Evolutionary conservation across 202 grass and related monocot genomes (phyloP).

Genomic region (Bolboschoenoplectus hybrid): DNA sequence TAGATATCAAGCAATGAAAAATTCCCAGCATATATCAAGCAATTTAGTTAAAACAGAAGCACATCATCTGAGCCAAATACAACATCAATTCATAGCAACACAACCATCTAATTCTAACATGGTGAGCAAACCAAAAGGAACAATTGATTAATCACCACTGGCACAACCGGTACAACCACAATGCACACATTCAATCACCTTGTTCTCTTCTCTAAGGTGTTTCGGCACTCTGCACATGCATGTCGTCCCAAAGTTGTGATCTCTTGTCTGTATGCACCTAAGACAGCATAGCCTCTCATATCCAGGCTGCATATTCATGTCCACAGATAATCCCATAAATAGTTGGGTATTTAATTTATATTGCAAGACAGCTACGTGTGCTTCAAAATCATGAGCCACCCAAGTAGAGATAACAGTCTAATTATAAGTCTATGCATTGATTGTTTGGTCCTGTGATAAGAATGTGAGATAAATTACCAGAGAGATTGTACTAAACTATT

Average conservation of each 20-base stretch:
- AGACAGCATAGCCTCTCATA: slow-evolving; percentile 57
- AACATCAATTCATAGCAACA: slow-evolving; percentile 1
- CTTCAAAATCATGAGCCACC: slow-evolving; percentile 9
- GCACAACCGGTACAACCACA: slow-evolving; percentile 50
- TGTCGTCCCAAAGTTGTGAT: slow-evolving; percentile 76
- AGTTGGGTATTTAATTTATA: background rate
- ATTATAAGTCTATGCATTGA: slow-evolving; percentile 12
- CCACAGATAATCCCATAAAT: background rate
- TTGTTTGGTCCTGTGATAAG: background rate
- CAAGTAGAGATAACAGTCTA: background rate
- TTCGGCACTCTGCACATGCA: slow-evolving; percentile 56
- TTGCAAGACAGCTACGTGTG: slow-evolving; percentile 9
- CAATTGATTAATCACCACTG: slow-evolving; percentile 40
- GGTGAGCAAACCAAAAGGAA: background rate
- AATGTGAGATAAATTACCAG: slow-evolving; percentile 10
- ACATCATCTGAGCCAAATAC: background rate
- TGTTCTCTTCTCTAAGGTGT: slow-evolving; percentile 51
- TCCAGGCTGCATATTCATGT: slow-evolving; percentile 42
- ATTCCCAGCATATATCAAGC: background rate
- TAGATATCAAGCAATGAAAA: background rate
- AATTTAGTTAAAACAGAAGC: background rate
- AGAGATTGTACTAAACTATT: background rate
- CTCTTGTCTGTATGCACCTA: slow-evolving; percentile 64
- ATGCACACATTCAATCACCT: slow-evolving; percentile 56
- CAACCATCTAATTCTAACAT: slow-evolving; percentile 8